A percentile compares a stretch with the other conserved stretches of the same genome.
Conservation (phyloP, 2,329 filamentous ascomycete genomes). For the Diaporthe ampelina region DNA sequence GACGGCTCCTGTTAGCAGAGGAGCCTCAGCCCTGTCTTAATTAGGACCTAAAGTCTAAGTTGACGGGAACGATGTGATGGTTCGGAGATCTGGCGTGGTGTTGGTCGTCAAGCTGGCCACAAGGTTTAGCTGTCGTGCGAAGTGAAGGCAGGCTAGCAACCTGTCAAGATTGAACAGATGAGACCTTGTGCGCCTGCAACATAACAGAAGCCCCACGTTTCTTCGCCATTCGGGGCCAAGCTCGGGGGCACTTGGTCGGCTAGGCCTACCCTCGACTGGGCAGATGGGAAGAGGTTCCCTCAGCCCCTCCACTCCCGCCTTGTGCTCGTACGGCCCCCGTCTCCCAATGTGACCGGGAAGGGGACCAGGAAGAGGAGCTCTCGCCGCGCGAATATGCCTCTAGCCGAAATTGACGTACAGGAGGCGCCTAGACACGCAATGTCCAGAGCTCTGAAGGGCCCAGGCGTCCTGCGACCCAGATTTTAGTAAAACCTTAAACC, state of each 20-base stretch:
- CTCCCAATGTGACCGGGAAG: slow-evolving; percentile 8
- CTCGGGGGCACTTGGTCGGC: slow-evolving; percentile 13
- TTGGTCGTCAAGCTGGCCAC: slow-evolving; percentile 22
- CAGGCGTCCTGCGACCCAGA: slow-evolving; percentile 19
- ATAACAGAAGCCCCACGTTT: slow-evolving; percentile 8
- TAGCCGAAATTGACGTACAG: slow-evolving; percentile 19
- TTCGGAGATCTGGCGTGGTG: slow-evolving; percentile 30
- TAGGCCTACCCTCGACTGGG: neutral
- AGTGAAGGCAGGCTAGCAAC: slow-evolving; percentile 14
- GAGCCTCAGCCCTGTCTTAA: slow-evolving; percentile 39
- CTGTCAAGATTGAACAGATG: slow-evolving; percentile 28
- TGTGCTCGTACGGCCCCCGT: neutral
- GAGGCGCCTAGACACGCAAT: slow-evolving; percentile 22
- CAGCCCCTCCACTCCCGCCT: neutral
- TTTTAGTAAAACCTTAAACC: slow-evolving; percentile 37
- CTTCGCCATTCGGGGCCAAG: slow-evolving; percentile 11
- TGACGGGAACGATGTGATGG: slow-evolving; percentile 38
- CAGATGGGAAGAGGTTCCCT: slow-evolving; percentile 2
- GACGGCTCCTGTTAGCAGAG: slow-evolving; percentile 27
- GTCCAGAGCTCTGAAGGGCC: neutral
- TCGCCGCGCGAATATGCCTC: neutral
- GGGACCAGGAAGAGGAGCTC: slow-evolving; percentile 16
- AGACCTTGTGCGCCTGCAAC: slow-evolving; percentile 14
- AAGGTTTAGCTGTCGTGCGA: slow-evolving; percentile 27
- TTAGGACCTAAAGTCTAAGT: slow-evolving; percentile 34